Conservation (phyloP, 257 asterid genomes). For the Craterostigma plantagineum region DNA sequence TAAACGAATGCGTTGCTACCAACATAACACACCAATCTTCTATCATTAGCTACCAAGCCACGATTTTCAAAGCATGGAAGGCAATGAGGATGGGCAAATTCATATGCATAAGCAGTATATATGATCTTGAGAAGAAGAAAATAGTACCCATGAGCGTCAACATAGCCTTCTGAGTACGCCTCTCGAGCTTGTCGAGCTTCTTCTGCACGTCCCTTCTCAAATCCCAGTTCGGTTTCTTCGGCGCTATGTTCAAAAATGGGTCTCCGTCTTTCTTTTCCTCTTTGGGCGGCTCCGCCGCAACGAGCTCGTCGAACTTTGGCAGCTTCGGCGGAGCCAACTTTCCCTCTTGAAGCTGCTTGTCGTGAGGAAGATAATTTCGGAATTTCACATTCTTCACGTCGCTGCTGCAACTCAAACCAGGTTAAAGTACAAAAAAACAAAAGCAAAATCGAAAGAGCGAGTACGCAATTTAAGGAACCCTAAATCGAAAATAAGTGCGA, state of each 20-base stretch:
- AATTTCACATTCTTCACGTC: constrained; percentile 56
- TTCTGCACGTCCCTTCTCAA: constrained; percentile 86
- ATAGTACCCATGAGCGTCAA: constrained; percentile 49
- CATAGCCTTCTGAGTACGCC: constrained; percentile 77
- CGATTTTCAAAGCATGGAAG: neutral
- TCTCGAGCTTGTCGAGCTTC: constrained; percentile 85
- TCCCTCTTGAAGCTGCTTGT: constrained; percentile 89
- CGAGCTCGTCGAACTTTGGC: constrained; percentile 83
- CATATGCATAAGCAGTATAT: neutral
- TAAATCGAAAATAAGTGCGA: neutral
- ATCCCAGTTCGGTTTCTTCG: constrained; percentile 98
- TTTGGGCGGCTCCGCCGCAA: constrained; percentile 26
- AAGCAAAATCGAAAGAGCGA: neutral
- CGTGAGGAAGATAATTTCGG: constrained; percentile 94
- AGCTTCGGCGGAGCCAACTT: constrained; percentile 73
- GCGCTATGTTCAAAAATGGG: constrained; percentile 87
- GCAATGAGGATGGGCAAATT: neutral
- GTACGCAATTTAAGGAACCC: too few relatives aligned
- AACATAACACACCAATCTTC: too few relatives aligned
- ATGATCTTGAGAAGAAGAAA: constrained; percentile 4
- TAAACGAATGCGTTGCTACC: too few relatives aligned
- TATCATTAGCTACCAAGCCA: too few relatives aligned
- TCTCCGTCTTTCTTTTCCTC: constrained; percentile 62
- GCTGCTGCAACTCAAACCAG: constrained; percentile 20
- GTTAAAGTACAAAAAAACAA: neutral